Evolutionary conservation across 495 filamentous ascomycete species (phyloP).

Genomic region (Daldinia concentrica): DNA sequence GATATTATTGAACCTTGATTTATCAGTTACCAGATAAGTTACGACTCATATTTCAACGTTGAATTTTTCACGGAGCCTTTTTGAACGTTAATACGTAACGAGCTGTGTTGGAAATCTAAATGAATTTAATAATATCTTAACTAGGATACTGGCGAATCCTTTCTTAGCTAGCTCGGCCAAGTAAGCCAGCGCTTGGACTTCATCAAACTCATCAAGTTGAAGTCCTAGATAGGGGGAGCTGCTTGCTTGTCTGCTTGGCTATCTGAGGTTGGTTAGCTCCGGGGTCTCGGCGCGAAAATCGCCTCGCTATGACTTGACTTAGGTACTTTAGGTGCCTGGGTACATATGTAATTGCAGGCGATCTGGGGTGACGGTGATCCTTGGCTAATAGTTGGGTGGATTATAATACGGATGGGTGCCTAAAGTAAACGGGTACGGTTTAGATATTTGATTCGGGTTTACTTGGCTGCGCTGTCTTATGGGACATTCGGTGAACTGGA

Average conservation of each 20-base stretch:
- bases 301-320: background rate
- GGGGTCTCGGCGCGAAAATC: slow-evolving; percentile 1
- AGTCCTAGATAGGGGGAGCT: background rate
- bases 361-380: background rate
- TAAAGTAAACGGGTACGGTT: no score
- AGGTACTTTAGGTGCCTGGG: background rate
- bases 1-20: background rate
- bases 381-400: background rate
- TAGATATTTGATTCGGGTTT: background rate
- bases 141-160: background rate
- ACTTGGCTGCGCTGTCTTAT: background rate
- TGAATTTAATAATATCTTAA: no score
- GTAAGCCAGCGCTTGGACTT: background rate
- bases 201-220: background rate
- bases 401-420: background rate
- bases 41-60: no score
- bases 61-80: no score
- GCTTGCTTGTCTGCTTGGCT: background rate
- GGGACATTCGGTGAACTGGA: background rate
- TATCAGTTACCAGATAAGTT: background rate
- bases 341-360: no score
- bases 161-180: background rate
- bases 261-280: background rate
- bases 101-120: background rate
- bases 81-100: no score